phyloP scores from a whole-genome alignment of 2,329 filamentous ascomycete species.

The Verticillium longisporum region DNA sequence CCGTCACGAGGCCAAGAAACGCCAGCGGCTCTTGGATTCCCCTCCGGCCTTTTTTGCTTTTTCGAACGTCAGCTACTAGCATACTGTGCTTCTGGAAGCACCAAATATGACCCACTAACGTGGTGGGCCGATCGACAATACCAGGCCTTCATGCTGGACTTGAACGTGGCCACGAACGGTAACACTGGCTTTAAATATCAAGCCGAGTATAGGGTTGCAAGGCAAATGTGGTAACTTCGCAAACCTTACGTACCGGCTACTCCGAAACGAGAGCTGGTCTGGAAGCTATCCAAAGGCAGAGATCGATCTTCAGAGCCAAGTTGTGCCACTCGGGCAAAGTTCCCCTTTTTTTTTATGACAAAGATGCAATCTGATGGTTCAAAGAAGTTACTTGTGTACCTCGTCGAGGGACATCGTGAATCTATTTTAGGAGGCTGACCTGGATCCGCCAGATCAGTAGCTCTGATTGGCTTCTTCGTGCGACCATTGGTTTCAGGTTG shows the following conservation, averaged over 20 bases:
- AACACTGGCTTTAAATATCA: background rate
- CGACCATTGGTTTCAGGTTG: constrained; percentile 28
- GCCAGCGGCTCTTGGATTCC: background rate
- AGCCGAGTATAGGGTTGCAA: no score
- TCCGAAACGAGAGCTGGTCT: no score
- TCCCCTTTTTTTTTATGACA: no score
- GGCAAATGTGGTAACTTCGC: no score
- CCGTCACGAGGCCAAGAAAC: background rate
- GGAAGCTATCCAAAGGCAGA: no score
- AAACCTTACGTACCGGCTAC: no score
- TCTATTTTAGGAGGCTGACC: constrained; percentile 10
- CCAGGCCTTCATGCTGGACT: background rate
- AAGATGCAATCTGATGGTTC: background rate
- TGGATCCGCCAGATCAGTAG: constrained; percentile 3
- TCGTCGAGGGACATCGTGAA: background rate
- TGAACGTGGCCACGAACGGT: background rate
- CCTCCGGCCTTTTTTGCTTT: background rate
- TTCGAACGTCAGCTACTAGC: background rate
- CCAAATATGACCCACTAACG: background rate
- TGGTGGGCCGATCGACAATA: background rate
- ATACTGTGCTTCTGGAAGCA: background rate
- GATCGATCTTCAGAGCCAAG: no score
- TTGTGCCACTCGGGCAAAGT: no score
- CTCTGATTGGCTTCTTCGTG: background rate
- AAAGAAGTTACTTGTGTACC: background rate